Conservation (phyloP, 768 basidiomycete species). For the Galerina sulciceps region DNA sequence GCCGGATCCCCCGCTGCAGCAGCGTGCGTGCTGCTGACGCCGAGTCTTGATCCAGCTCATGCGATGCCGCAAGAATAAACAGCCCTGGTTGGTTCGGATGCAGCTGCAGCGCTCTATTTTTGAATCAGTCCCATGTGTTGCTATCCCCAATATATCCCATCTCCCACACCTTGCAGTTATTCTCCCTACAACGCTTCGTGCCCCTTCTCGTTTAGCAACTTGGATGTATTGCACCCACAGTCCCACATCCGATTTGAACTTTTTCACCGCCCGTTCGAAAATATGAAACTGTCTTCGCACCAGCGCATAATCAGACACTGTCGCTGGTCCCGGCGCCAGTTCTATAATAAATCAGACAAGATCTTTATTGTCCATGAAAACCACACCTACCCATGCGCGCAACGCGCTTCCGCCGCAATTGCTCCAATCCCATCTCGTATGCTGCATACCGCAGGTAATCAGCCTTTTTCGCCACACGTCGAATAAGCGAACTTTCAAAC, state of each 20-base stretch:
- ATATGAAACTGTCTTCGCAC: constrained; percentile 87
- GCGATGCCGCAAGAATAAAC: constrained; percentile 84
- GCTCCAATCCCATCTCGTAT: constrained; percentile 90
- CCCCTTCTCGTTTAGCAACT: constrained; percentile 80
- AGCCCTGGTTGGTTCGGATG: constrained; percentile 80
- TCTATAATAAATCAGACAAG: constrained; percentile 30
- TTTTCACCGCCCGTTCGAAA: constrained; percentile 86
- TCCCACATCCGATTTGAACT: constrained; percentile 86
- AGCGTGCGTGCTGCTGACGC: constrained; percentile 82
- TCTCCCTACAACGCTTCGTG: constrained; percentile 77
- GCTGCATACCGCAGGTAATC: constrained; percentile 92
- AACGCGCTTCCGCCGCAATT: constrained; percentile 74
- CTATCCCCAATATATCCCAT: background rate
- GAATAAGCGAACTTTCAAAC: constrained; percentile 84
- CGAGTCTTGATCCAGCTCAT: constrained; percentile 74
- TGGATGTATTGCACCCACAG: constrained; percentile 92
- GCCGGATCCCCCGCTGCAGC: constrained; percentile 82
- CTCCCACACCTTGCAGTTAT: constrained; percentile 76
- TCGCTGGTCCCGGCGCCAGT: constrained; percentile 50
- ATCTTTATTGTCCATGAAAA: background rate
- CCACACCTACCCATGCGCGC: constrained; percentile 65
- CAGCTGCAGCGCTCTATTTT: constrained; percentile 76
- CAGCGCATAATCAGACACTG: constrained; percentile 84
- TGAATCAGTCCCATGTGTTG: background rate
- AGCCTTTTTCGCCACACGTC: constrained; percentile 81